Evolutionary conservation across 179 eudicot genomes (phyloP).

Genomic region (Heliamphora pulchella): DNA sequence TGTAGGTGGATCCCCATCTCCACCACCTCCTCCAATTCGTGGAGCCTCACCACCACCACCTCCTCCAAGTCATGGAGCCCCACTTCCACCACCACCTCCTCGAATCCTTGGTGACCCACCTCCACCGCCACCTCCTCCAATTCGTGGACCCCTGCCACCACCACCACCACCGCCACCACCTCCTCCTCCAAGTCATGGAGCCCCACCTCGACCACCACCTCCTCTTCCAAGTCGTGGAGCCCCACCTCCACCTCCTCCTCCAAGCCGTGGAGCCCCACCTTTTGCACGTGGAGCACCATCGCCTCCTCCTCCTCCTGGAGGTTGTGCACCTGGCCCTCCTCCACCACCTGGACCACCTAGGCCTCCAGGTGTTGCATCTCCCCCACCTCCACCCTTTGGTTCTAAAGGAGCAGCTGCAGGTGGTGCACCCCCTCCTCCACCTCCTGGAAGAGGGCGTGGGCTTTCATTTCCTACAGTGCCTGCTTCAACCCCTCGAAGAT

Average conservation of each 20-base stretch:
- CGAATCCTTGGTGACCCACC: slow-evolving; percentile 28
- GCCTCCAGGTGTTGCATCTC: slow-evolving; percentile 67
- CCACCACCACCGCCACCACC: slow-evolving; percentile 38
- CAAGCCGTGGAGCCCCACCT: slow-evolving; percentile 21
- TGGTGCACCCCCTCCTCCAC: slow-evolving; percentile 32
- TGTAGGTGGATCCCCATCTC: slow-evolving; percentile 16
- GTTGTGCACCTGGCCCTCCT: slow-evolving; percentile 36
- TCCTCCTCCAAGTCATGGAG: slow-evolving; percentile 41
- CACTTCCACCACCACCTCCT: slow-evolving; percentile 47
- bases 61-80: slow-evolving; percentile 21
- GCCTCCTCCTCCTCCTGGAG: slow-evolving; percentile 28
- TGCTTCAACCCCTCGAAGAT: slow-evolving; percentile 40
- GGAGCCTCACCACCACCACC: slow-evolving; percentile 28
- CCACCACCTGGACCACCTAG: slow-evolving; percentile 71
- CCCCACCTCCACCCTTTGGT: slow-evolving; percentile 76
- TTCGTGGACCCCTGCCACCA: slow-evolving; percentile 36
- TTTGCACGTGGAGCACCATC: slow-evolving; percentile 19
- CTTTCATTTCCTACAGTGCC: slow-evolving; percentile 41
- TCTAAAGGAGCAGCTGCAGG: slow-evolving; percentile 42
- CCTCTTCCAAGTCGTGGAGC: slow-evolving; percentile 11
- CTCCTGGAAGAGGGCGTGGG: slow-evolving; percentile 63
- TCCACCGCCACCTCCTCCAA: slow-evolving; percentile 27
- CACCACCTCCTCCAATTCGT: slow-evolving; percentile 23
- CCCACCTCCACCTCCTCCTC: slow-evolving; percentile 53
- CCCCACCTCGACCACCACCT: slow-evolving; percentile 34